Base-by-base conservation (phyloP, 2,329 filamentous ascomycete genomes). In the Helotiales sp. region DNA sequence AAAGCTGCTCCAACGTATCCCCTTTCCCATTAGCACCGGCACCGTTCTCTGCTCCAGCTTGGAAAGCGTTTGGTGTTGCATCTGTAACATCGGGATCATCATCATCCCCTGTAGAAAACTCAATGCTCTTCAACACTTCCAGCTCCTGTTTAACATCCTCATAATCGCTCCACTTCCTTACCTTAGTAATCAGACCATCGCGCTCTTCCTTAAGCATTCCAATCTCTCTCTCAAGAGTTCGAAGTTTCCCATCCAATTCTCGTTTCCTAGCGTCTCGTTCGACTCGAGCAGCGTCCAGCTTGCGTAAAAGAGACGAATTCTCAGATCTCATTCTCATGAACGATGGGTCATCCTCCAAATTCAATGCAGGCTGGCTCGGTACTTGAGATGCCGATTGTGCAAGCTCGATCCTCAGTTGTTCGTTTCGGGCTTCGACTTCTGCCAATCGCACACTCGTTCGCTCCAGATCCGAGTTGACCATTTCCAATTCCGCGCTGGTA, bases 81-180 rank as follows among this genome's bases (percentile, higher is more conserved):
- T 83, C 81, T 2, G 79, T 71, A 30, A 78, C 73, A 45, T 82
- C 81, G 32, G 80, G 76, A 8, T 91, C 89, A 55, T 94, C 92
- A 68, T 96, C 93, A 69, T 95, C 92, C 7, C 93, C 94, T 0
- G 93, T 95, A 1, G 95, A 92, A 75, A 99, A 97, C 78, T 99
- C 96, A 74, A 99, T 97, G 72, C 95, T 97, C 86, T 97, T 97
- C 68, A 99, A 87, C 69, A 98, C 94, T 75, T 98, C 95, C 2
- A 99, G 85, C 79, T 99, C 96, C 71, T 96, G 92, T 80, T 96
- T 97, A 57, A 99, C 88, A 67, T 98, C 95, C 37, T 98, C 94
- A 77, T 99, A 99, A 78, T 99, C 96, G 72, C 88, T 88, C 89
- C 93, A 96, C 77, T 92, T 96, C 70, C 93, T 89, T 3, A 98